Conservation (phyloP, 2,329 filamentous ascomycete species). For the Rhytidhysteron rufulum region DNA sequence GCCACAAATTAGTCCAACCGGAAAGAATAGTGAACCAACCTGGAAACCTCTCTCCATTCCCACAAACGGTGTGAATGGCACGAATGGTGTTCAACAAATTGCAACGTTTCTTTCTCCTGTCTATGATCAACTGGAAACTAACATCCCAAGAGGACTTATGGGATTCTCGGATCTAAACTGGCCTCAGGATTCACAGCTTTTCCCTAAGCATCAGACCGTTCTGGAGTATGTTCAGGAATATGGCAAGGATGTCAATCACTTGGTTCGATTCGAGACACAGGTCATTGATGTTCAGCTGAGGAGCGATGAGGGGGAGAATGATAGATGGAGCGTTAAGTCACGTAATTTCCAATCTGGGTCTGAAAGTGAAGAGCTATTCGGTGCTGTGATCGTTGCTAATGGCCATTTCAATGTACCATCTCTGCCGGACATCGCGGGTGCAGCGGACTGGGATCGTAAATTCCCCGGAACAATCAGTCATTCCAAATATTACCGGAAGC, state of each 20-base stretch:
- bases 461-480: constrained; percentile 41
- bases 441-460: constrained; percentile 37
- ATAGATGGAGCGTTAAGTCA: constrained; percentile 59
- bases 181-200: constrained; percentile 61
- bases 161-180: constrained; percentile 69
- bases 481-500: constrained; percentile 73
- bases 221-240: constrained; percentile 71
- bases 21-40: constrained; percentile 61
- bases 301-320: constrained; percentile 14
- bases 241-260: constrained; percentile 60
- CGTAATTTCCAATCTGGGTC: constrained; percentile 47
- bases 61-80: background rate
- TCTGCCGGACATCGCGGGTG: constrained; percentile 39
- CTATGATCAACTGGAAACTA: constrained; percentile 79
- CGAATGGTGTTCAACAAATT: constrained; percentile 22
- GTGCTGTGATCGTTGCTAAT: constrained; percentile 46
- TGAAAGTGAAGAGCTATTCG: constrained; percentile 49
- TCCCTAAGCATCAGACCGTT: constrained; percentile 69
- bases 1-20: constrained; percentile 64
- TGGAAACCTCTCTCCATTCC: constrained; percentile 31
- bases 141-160: constrained; percentile 82
- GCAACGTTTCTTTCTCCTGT: constrained; percentile 76
- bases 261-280: constrained; percentile 68
- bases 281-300: constrained; percentile 56
- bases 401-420: constrained; percentile 48